Evolutionary conservation across 768 basidiomycete species (phyloP), one percentile per base, ranked within the genome.

Genomic region (Leucocoprinus birnbaumii): DNA sequence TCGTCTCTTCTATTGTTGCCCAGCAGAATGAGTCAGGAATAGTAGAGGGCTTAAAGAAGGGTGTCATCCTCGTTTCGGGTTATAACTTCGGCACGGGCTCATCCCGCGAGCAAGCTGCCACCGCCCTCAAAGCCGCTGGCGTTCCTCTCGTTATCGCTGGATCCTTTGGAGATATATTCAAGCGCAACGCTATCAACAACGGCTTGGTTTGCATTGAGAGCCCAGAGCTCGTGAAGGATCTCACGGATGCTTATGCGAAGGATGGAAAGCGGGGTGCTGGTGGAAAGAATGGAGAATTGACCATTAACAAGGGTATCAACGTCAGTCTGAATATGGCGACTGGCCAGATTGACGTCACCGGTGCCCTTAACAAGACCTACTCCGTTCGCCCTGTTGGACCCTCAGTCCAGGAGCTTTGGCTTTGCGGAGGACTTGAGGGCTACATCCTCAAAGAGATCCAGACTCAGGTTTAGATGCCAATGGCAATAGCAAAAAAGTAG

Each of bases 51-150:
- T 70, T 67, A 2, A 82, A 81, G 62, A 66, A 73, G 14, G 94
- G 94, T 26, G 83, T 87, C 11, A 73, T 98, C 55, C 82, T 99
- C 22, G 86, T 95, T 9, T 82, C 94, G 3, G 97, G 97, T 11
- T 98, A 93, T 76, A 99, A 99, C 75, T 98, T 99, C 67, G 97
- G 97, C 59, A 99, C 97, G 1, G 97, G 97, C 7, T 98, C 95
- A 0, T 98, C 96, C 24, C 86, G 97, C 51, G 97, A 99, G 72
- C 97, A 99, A 68, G 97, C 97, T 2, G 97, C 97, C 14, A 99
- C 97, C 0, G 96, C 97, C 1, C 85, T 99, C 59, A 94, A 94
- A 67, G 83, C 94, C 6, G 91, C 96, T 0, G 96, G 97, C 14
- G 73, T 99, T 3, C 93, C 94, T 3, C 76, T 97, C 48, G 94